Evolutionary conservation across 1,284 basidiomycete genomes (phyloP).

Genomic region (Grifola frondosa): DNA sequence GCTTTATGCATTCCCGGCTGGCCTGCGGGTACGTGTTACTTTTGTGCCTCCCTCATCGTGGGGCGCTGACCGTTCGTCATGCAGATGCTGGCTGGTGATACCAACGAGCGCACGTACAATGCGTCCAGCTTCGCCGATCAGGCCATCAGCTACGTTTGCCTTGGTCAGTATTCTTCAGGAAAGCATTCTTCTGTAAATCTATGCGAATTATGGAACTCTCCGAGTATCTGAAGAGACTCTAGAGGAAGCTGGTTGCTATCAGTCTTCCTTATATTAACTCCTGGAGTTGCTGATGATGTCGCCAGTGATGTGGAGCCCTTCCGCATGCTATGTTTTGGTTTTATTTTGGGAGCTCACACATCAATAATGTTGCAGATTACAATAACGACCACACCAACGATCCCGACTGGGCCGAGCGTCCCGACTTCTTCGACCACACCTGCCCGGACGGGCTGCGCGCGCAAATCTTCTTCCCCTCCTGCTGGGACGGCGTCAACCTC

Average conservation of each 20-base stretch:
- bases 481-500: constrained; percentile 45
- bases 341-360: constrained; percentile 1
- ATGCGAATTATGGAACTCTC: background rate
- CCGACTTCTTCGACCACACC: constrained; percentile 29
- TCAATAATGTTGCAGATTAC: constrained; percentile 31
- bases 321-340: too few relatives aligned
- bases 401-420: constrained; percentile 27
- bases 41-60: background rate
- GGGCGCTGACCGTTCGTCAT: constrained; percentile 13
- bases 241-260: too few relatives aligned
- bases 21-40: constrained; percentile 19
- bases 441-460: constrained; percentile 42
- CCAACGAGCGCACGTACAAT: constrained; percentile 35
- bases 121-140: constrained; percentile 36
- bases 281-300: too few relatives aligned
- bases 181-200: background rate
- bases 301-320: too few relatives aligned
- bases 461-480: constrained; percentile 45
- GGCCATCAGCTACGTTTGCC: constrained; percentile 43
- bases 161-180: constrained; percentile 22
- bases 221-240: too few relatives aligned
- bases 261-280: too few relatives aligned
- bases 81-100: constrained; percentile 44
- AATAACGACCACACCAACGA: constrained; percentile 25
- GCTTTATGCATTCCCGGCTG: constrained; percentile 29